phyloP scores from a whole-genome alignment of 2,329 filamentous ascomycete species.

The Fusarium sp. region DNA sequence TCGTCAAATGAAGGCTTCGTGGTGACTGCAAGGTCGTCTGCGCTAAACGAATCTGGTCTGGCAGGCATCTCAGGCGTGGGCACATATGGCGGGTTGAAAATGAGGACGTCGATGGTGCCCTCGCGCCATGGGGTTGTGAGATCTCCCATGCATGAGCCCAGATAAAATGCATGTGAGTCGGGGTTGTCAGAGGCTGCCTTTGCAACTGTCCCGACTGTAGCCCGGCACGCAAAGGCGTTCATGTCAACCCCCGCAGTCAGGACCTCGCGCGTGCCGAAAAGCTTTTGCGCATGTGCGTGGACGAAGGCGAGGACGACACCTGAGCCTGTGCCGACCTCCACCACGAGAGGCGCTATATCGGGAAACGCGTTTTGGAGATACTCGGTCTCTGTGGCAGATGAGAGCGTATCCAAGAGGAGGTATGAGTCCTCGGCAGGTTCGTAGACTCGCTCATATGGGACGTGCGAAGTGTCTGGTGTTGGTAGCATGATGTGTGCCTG shows the following conservation, averaged over 20 bases:
- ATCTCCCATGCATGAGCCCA: slow-evolving; percentile 77
- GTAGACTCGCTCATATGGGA: slow-evolving; percentile 88
- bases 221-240: slow-evolving; percentile 83
- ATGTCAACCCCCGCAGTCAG: slow-evolving; percentile 84
- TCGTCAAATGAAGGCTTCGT: slow-evolving; percentile 70
- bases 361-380: slow-evolving; percentile 76
- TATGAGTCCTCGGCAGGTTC: slow-evolving; percentile 97
- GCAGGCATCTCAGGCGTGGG: slow-evolving; percentile 80
- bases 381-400: slow-evolving; percentile 71
- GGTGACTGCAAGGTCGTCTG: slow-evolving; percentile 40
- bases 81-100: slow-evolving; percentile 98
- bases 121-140: slow-evolving; percentile 70
- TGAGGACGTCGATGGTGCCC: slow-evolving; percentile 77
- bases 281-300: slow-evolving; percentile 74
- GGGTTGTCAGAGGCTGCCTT: slow-evolving; percentile 52
- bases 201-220: slow-evolving; percentile 76
- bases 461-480: slow-evolving; percentile 92
- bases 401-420: slow-evolving; percentile 90
- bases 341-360: slow-evolving; percentile 67
- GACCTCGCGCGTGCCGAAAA: slow-evolving; percentile 78
- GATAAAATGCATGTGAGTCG: slow-evolving; percentile 60
- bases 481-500: slow-evolving; percentile 74
- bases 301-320: slow-evolving; percentile 93
- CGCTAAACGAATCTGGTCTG: slow-evolving; percentile 50
- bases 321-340: slow-evolving; percentile 91